phyloP scores from a whole-genome alignment of 306 rosid species.

The Trifolium pratense region DNA sequence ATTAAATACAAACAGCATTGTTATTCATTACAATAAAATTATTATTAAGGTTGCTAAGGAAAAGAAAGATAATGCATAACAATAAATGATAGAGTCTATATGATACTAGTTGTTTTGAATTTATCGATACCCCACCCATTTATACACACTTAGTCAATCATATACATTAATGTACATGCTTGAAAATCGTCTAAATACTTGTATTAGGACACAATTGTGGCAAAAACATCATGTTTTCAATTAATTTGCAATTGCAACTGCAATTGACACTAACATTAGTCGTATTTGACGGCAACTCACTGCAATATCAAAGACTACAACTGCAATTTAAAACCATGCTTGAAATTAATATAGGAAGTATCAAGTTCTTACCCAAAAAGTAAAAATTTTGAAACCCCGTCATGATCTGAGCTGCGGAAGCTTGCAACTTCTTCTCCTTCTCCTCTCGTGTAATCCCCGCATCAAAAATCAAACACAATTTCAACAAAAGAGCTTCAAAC shows the following conservation, averaged over 20 bases:
- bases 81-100: background rate
- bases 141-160: background rate
- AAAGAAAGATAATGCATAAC: constrained; percentile 1
- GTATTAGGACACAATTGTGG: background rate
- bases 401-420: constrained; percentile 56
- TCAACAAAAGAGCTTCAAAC: constrained; percentile 67
- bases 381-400: constrained; percentile 58
- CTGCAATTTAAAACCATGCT: background rate
- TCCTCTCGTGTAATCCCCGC: constrained; percentile 48
- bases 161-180: background rate
- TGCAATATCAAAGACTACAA: background rate
- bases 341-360: background rate
- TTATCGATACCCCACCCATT: background rate
- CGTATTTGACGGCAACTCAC: background rate
- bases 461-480: constrained; percentile 55
- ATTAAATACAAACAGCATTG: constrained; percentile 1
- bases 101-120: background rate
- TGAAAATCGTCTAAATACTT: background rate
- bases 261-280: background rate
- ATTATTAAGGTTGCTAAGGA: background rate
- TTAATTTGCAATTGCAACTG: background rate
- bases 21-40: background rate
- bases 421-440: constrained; percentile 56
- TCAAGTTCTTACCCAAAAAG: constrained; percentile 63
- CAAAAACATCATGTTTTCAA: background rate